Evolutionary conservation across 257 asterid genomes (phyloP).

Genomic region (Verbena officinalis): DNA sequence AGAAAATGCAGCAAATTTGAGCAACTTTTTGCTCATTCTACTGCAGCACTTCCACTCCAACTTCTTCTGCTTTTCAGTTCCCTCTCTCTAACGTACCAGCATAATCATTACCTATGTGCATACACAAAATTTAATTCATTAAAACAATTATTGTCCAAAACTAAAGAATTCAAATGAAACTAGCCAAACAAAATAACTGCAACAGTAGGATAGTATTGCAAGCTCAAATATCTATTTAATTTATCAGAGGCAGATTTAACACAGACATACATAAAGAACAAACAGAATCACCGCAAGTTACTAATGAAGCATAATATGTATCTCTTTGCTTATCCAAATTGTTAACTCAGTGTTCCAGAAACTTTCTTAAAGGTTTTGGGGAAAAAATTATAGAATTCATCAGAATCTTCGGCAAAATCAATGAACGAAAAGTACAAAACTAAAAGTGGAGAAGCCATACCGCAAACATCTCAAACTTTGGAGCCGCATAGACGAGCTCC

Average conservation of each 20-base stretch:
- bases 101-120: too few relatives aligned
- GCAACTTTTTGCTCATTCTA: constrained; percentile 51
- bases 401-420: background rate
- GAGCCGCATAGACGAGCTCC: constrained; percentile 75
- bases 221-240: too few relatives aligned
- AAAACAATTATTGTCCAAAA: too few relatives aligned
- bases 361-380: background rate
- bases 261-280: too few relatives aligned
- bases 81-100: background rate
- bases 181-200: too few relatives aligned
- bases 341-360: background rate
- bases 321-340: background rate
- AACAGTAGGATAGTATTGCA: too few relatives aligned
- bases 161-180: too few relatives aligned
- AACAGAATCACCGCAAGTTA: background rate
- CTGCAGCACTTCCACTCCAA: constrained; percentile 12
- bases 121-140: too few relatives aligned
- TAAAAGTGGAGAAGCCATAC: too few relatives aligned
- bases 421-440: too few relatives aligned
- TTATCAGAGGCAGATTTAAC: too few relatives aligned
- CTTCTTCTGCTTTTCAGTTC: constrained; percentile 9
- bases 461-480: constrained; percentile 73
- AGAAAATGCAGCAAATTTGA: constrained; percentile 36
- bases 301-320: too few relatives aligned
- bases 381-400: background rate